Base-by-base conservation (phyloP, 2,329 filamentous ascomycete genomes). In the Metarhizium anisopliae region DNA sequence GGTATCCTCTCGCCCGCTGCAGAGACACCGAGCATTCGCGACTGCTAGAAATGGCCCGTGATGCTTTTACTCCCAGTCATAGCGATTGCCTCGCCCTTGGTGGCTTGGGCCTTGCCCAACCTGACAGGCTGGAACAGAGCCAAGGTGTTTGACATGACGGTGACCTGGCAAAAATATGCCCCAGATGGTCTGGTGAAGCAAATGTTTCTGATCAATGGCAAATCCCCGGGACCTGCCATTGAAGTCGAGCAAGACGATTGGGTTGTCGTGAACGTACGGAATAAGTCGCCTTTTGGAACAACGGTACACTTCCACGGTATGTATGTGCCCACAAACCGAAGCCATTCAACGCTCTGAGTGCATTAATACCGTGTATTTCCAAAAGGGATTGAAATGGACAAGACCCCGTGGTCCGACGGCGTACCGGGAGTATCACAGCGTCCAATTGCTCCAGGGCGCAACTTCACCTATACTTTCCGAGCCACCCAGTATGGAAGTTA, bases 181-280 rank as follows among this genome's bases (percentile, higher is more conserved):
- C 75, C 75, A 0, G 72, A 77, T 66, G 80, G 81, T 29, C 69
- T 73, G 55, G 56, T 66, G 0, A 67, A 73, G 13, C 59, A 74
- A 45, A 74, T 77, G 68, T 62, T 77, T 59, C 69, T 85, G 47
- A 68, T 84, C 62, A 86, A 87, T 59, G 78, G 77, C 11, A 74
- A 82, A 61, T 82, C 80, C 51, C 84, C 85, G 0, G 86, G 83
- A 0, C 85, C 85, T 0, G 69, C 73, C 2, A 74, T 88, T 8
- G 74, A 78, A 51, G 51, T 49, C 14, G 55, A 56, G n/a, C 52
- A 56, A 18, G 52, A 56, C 20, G 55, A 56, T 54, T 64, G 68
- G 25, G 71, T 79, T 3, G 62, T 70, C n/a, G 66, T 79, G 6
- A 60, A 64, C 3, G 74, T 81, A 2, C 61, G 69, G 45, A 82